Percentiles rank a stretch among this genome's conserved stretches.
These are phyloP conservation scores for Monascus ruber DNA, from an alignment of 2,329 filamentous ascomycete species.

Conservation along the genomic window DNA sequence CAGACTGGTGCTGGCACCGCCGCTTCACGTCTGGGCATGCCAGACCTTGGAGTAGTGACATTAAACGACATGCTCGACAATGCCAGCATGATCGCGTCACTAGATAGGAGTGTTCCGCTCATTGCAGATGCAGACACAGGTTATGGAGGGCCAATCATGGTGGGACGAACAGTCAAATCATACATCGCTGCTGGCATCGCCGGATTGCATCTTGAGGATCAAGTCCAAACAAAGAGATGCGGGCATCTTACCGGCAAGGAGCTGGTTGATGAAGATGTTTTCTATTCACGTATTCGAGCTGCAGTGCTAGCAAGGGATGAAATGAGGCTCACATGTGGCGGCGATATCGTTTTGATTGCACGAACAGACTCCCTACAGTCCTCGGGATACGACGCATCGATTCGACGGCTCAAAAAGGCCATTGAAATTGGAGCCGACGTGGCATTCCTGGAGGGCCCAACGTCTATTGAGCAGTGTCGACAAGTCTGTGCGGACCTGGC, in stretches of 20 bases:
- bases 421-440: too few relatives aligned
- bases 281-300: slow-evolving; percentile 24
- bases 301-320: slow-evolving; percentile 6
- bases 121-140: slow-evolving; percentile 49
- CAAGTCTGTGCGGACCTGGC: slow-evolving; percentile 13
- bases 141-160: slow-evolving; percentile 37
- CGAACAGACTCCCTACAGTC: too few relatives aligned
- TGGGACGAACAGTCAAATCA: slow-evolving; percentile 37
- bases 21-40: slow-evolving; percentile 49
- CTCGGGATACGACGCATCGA: too few relatives aligned
- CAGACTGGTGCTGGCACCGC: slow-evolving; percentile 53
- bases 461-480: slow-evolving; percentile 15
- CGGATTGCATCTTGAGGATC: slow-evolving; percentile 47
- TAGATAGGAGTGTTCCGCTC: slow-evolving; percentile 45
- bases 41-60: slow-evolving; percentile 52
- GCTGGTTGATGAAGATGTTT: slow-evolving; percentile 25
- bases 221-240: slow-evolving; percentile 35
- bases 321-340: too few relatives aligned
- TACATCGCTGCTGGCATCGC: slow-evolving; percentile 45
- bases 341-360: too few relatives aligned
- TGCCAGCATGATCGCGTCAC: slow-evolving; percentile 53
- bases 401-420: too few relatives aligned
- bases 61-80: slow-evolving; percentile 53
- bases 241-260: slow-evolving; percentile 30
- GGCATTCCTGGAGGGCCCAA: slow-evolving; percentile 22